A percentile compares a stretch with the other conserved stretches of the same genome.
phyloP scores from a whole-genome alignment of 2,329 filamentous ascomycete species.

The Hypocrella siamensis region DNA sequence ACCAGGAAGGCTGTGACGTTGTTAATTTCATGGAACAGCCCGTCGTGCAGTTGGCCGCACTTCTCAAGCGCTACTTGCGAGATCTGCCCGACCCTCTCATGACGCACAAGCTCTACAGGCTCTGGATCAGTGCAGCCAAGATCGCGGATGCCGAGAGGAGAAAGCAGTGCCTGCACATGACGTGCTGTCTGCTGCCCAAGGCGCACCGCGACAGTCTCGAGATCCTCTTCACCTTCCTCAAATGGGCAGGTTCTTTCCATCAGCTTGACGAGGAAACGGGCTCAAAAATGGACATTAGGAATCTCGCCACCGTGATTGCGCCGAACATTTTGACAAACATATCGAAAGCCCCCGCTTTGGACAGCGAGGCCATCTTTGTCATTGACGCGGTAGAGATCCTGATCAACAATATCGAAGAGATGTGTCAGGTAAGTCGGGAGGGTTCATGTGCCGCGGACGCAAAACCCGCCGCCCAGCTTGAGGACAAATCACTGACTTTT shows the following conservation, averaged over 20 bases:
- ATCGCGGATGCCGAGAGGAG: constrained; percentile 69
- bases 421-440: constrained; percentile 93
- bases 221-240: constrained; percentile 88
- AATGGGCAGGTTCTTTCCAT: constrained; percentile 95
- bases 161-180: constrained; percentile 73
- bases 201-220: constrained; percentile 86
- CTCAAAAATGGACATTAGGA: constrained; percentile 98
- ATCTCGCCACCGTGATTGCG: constrained; percentile 91
- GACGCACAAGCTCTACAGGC: constrained; percentile 82
- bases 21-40: constrained; percentile 79
- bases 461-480: no score
- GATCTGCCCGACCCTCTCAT: constrained; percentile 89
- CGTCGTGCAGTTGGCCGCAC: constrained; percentile 82
- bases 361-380: constrained; percentile 79
- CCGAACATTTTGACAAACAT: constrained; percentile 79
- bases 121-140: constrained; percentile 85
- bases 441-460: no score
- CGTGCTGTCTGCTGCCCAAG: constrained; percentile 86
- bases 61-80: constrained; percentile 88
- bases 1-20: constrained; percentile 68
- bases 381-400: constrained; percentile 86
- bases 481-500: no score
- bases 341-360: constrained; percentile 50
- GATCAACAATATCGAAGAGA: constrained; percentile 86
- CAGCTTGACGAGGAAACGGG: constrained; percentile 93